Evolutionary conservation across 371 early-diverging fungal species (phyloP).

Genomic region (Entomophthora muscae): DNA sequence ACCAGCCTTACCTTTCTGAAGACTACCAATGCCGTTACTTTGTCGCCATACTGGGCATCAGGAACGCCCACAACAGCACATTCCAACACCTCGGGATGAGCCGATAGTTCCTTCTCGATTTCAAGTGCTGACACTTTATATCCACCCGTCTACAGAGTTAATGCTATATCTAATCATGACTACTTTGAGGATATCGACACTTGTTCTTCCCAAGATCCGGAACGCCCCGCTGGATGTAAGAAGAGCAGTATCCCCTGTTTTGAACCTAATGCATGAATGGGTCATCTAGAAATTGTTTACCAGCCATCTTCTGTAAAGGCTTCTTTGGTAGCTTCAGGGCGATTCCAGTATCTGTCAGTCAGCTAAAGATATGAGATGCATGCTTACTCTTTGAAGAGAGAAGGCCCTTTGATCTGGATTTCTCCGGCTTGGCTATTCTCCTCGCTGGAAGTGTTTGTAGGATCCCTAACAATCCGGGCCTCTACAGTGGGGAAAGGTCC

Average conservation of each 20-base stretch:
- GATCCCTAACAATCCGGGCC: constrained; percentile 33
- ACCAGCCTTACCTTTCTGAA: not conserved
- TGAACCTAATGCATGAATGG: constrained; percentile 25
- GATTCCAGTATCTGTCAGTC: constrained; percentile 35
- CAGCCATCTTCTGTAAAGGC: constrained; percentile 53
- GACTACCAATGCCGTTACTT: constrained; percentile 45
- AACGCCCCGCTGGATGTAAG: constrained; percentile 28
- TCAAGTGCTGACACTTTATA: constrained; percentile 74
- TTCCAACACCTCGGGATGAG: constrained; percentile 34
- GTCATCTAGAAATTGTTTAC: constrained; percentile 14
- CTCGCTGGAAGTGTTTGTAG: constrained; percentile 27
- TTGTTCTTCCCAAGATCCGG: constrained; percentile 57
- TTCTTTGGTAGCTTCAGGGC: constrained; percentile 50
- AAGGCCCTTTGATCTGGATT: constrained; percentile 45
- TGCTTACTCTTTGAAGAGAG: constrained; percentile 38
- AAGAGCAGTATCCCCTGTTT: constrained; percentile 62
- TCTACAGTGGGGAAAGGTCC: constrained; percentile 52
- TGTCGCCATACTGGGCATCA: constrained; percentile 60
- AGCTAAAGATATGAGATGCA: not conserved
- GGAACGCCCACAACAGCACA: constrained; percentile 58
- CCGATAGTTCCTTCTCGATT: constrained; percentile 61
- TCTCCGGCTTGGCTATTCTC: constrained; percentile 33
- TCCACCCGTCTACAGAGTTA: constrained; percentile 37
- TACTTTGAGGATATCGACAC: constrained; percentile 70
- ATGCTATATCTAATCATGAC: not conserved